Evolutionary conservation across 768 basidiomycete species (phyloP), one percentile per base, ranked within the genome.

Genomic region (Hericium erinaceus): DNA sequence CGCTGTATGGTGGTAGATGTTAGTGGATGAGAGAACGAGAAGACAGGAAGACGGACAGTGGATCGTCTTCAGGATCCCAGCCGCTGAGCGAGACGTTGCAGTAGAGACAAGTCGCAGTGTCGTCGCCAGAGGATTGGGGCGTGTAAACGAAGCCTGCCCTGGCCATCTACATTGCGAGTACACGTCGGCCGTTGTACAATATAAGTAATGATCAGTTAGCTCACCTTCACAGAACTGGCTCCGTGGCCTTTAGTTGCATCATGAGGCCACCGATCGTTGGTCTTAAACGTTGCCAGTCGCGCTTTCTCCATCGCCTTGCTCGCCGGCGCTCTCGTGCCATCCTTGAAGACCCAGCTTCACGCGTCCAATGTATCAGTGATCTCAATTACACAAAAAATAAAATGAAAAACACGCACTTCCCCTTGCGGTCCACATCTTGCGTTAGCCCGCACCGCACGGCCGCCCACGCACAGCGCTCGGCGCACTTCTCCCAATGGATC

Each of bases 11-110:
- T 56, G 61, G 48, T 56, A 52, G 49, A 48, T 59, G 54, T 44
- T 50, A 20, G 56, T 55, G 37, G 55, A 39, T 48, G 9, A 22
- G 8, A 22, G 20, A 44, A 5, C n/a, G 39, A 13, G 39, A 52
- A 22, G 61, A 37, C n/a, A 15, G 55, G n/a, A 26, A 38, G 57
- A 73, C 89, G 58, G 70, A 97, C 95, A 85, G 67, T 13, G 95
- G 95, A 70, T 95, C 85, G 68, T 98, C 95, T 13, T 81, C 82
- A 28, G 77, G 73, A 46, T 93, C 90, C 95, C 95, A 98, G 1
- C 89, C 92, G 56, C 84, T 84, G 2, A 95, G 80, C 2, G 83
- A 78, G 38, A 86, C 75, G 48, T 84, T 76, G 67, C 95, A 98
- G 66, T 93, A 93, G 4, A 93, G 74, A 70, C 95, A 98, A 0